phyloP scores from a whole-genome alignment of 2,329 filamentous ascomycete species.

The Fusarium sp. region DNA sequence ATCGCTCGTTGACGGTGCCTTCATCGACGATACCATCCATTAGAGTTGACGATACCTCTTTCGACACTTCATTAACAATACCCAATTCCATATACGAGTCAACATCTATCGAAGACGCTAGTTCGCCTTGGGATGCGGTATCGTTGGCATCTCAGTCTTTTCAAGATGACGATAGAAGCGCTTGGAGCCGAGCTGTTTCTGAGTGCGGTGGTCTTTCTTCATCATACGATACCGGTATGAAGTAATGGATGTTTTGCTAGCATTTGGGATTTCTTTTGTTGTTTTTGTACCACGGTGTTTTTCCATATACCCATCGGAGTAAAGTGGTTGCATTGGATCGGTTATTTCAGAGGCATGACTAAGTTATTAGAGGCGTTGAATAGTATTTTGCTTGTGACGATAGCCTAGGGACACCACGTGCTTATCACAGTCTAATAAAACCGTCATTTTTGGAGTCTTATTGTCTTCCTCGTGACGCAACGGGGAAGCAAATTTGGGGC shows the following conservation, averaged over 20 bases:
- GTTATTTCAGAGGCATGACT: not conserved
- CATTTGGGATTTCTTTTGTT: conserved; percentile 1
- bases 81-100: conserved; percentile 19
- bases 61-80: conserved; percentile 10
- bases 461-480: conserved; percentile 39
- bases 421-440: conserved; percentile 8
- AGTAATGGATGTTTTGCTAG: not conserved
- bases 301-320: conserved; percentile 15
- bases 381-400: conserved; percentile 34
- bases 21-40: conserved; percentile 20
- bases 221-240: conserved; percentile 25
- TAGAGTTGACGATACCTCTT: conserved; percentile 18
- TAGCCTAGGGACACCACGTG: conserved; percentile 22
- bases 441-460: conserved; percentile 26
- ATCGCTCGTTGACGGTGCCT: conserved; percentile 15
- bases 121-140: conserved; percentile 28
- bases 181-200: conserved; percentile 28
- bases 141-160: conserved; percentile 26
- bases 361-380: not conserved
- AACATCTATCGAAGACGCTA: conserved; percentile 30
- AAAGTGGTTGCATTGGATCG: conserved; percentile 13
- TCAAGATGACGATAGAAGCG: conserved; percentile 27
- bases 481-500: conserved; percentile 13
- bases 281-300: conserved; percentile 1
- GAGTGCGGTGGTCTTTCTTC: conserved; percentile 19